Base-by-base conservation (phyloP, 2,329 filamentous ascomycete genomes). In the Chrysosporium keratinophilum region DNA sequence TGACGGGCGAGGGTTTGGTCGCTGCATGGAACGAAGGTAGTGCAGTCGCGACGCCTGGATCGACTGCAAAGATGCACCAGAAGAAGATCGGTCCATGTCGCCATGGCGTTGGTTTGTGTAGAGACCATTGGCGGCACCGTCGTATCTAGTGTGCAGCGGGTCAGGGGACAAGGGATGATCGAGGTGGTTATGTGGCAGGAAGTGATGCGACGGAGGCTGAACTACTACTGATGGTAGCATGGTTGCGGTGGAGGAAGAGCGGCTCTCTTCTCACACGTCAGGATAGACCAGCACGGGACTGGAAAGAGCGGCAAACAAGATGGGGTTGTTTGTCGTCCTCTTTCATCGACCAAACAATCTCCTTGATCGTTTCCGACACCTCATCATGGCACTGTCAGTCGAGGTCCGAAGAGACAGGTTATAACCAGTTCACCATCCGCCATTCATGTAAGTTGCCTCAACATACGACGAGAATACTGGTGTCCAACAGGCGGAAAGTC, bases 151-250 rank as follows among this genome's bases (percentile, higher is more conserved):
- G 51, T 66, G 60, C 31, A 61, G 47, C 37, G 61, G 48, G 57
- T 69, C 67, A 56, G 64, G 55, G 19, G 62, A 56, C 40, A 62
- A 61, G 56, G 66, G 62, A 51, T 65, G 64, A 55, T 64, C 63
- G 31, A 68, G 58, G 56, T 68, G 69, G 44, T 70, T 66, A 17
- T 71, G 70, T 45, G 69, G 69, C 58, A 72, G 69, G 51, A 71
- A 67, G 63, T 68, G 66, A 56, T 70, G 68, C 5, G 58, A 43
- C 33, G 41, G 50, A 44, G 70, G 71, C 48, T 69, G 65, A 57
- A 71, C 71, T 62, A 76, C 67, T 59, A 76, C 67, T 59, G 74
- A 73, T 59, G 74, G 74, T 67, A 74, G 71, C 74, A 76, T 76
- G 50, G 67, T 74, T 63, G 56, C 54, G 42, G 47, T 54, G 35